Percentiles rank a stretch among this genome's conserved stretches.
Evolutionary conservation across 2,329 filamentous ascomycete genomes (phyloP).

Genomic region (Botrytis galanthina): DNA sequence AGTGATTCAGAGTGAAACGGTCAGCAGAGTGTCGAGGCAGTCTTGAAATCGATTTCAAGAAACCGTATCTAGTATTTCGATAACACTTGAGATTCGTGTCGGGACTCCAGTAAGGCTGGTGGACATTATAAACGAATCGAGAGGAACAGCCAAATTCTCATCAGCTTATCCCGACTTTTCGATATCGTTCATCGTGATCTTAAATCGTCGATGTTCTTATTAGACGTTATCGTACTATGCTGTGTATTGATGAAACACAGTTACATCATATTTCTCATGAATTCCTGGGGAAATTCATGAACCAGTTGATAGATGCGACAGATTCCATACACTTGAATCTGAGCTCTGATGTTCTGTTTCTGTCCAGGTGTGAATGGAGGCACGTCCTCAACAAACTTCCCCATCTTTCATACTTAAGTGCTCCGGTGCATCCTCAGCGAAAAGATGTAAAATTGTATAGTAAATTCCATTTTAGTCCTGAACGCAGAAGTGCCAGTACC

Average conservation of each 20-base stretch:
- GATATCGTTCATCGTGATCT: not conserved
- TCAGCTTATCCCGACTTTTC: not conserved
- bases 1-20: not conserved
- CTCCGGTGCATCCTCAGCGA: not conserved
- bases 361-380: not conserved
- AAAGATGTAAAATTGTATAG: not conserved
- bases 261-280: not conserved
- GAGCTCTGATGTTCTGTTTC: not conserved
- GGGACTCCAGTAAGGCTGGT: not conserved
- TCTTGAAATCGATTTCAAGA: not conserved
- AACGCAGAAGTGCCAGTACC: not conserved
- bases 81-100: not conserved
- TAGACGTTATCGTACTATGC: not conserved
- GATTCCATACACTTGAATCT: not conserved
- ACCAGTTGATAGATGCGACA: not conserved
- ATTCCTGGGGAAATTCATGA: not conserved
- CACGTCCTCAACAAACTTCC: not conserved
- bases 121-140: not conserved
- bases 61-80: not conserved
- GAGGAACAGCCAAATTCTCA: too few relatives aligned
- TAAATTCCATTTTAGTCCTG: not conserved
- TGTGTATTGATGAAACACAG: not conserved
- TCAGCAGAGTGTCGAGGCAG: not conserved
- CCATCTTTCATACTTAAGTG: constrained; percentile 2
- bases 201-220: not conserved